Conservation (phyloP, 305 asterid genomes). For the Fraxinus greggii region DNA sequence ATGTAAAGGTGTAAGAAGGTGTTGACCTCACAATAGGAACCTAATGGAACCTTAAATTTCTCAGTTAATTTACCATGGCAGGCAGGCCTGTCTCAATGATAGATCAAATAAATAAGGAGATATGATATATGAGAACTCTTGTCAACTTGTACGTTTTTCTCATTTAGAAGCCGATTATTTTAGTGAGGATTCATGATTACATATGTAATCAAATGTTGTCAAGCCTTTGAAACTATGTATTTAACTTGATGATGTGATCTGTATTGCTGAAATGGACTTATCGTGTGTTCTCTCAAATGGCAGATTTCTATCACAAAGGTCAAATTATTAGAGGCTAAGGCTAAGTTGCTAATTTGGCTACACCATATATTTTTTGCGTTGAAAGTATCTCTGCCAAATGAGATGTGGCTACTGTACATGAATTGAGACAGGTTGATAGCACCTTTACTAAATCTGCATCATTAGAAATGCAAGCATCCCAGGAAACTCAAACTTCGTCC, state of each 20-base stretch:
- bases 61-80: neutral
- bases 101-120: neutral
- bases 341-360: conserved; percentile 2
- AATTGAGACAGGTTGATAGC: conserved; percentile 16
- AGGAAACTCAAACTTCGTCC: conserved; percentile 47
- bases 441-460: neutral
- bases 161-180: neutral
- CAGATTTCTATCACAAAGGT: conserved; percentile 27
- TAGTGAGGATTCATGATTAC: neutral
- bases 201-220: neutral
- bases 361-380: neutral
- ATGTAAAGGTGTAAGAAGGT: neutral
- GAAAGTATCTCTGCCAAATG: neutral
- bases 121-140: neutral
- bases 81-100: neutral
- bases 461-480: conserved; percentile 56
- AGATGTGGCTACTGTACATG: neutral
- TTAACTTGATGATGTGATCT: neutral
- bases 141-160: neutral
- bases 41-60: neutral
- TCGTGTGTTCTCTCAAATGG: conserved; percentile 13
- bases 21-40: neutral
- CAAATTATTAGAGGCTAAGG: conserved; percentile 7
- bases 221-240: neutral
- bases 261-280: conserved; percentile 20